Evolutionary conservation across 768 basidiomycete species (phyloP), one percentile per base, ranked within the genome.

Genomic region (Suillus clintonianus): DNA sequence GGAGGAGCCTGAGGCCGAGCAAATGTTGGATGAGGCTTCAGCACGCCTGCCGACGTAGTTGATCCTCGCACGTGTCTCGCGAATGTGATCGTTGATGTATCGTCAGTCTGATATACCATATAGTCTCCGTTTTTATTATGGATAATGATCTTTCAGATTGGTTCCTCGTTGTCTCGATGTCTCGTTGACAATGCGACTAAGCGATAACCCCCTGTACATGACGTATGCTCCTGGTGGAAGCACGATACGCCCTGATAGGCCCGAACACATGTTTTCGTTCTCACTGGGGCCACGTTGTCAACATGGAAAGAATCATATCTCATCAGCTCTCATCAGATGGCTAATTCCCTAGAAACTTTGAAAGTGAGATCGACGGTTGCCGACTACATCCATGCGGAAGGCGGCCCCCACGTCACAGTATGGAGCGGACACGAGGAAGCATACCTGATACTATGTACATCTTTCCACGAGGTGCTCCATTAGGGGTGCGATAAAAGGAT

Each of bases 1-100:
- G 42, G 85, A 86, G 70, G 85, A 87, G 58, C 86, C 85, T 5
- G 86, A 87, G 68, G 80, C 77, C 4, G 93, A 94, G 69, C 89
- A 87, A 71, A 89, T 79, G 60, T 72, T 80, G 58, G 82, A 83
- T 55, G 74, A 66, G n/a, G 64, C 7, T 3, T 11, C 32, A 37
- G 54, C 58, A 15, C 15, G 37, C 42, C 69, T 47, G 45, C 62
- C n/a, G 24, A 24, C 39, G 48, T 54, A 37, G 24, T 39, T 53
- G 19, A 15, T 24, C 37, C 36, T 55, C 19, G 45, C 41, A 55
- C 15, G 42, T 24, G 11, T 54, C 43, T 39, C 42, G 15, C 34
- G 42, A 53, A 24, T 57, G 41, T 56, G 22, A 27, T 41, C 42
- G 6, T 30, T 55, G 53, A 42, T 60, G 34, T 58, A 43, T 72